These are phyloP conservation scores for Cocos nucifera DNA, from an alignment of 176 grass and related monocot species.

Conservation along the genomic window DNA sequence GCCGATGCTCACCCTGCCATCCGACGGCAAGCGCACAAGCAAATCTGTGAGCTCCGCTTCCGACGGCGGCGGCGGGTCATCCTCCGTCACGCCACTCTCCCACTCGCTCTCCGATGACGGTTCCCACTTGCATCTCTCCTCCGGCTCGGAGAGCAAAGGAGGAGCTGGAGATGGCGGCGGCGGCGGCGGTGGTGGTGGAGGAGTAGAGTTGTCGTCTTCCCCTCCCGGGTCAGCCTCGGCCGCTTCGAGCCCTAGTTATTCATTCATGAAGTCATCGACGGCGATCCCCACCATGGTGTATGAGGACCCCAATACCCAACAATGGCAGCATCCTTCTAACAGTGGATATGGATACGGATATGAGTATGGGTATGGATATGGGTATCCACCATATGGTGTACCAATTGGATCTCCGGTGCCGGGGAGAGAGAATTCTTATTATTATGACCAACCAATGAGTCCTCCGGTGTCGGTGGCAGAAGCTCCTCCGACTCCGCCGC, in stretches of 20 bases:
- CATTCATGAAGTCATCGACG: slow-evolving; percentile 35
- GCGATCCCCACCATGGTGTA: slow-evolving; percentile 37
- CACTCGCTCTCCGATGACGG: slow-evolving; percentile 56
- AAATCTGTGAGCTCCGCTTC: neutral
- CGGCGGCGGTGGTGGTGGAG: neutral
- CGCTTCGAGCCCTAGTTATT: slow-evolving; percentile 5
- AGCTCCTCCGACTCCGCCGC: slow-evolving; percentile 27
- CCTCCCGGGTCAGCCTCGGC: neutral
- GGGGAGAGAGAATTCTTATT: slow-evolving; percentile 18
- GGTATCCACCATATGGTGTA: neutral
- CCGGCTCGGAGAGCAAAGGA: neutral
- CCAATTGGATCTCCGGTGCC: slow-evolving; percentile 6
- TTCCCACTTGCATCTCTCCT: slow-evolving; percentile 16
- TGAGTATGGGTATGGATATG: slow-evolving; percentile 1
- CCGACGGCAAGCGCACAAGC: slow-evolving; percentile 26
- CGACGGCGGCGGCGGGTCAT: slow-evolving; percentile 26
- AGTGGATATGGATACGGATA: slow-evolving; percentile 32
- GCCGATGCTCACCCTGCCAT: slow-evolving; percentile 63
- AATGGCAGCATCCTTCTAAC: slow-evolving; percentile 12
- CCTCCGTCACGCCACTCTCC: slow-evolving; percentile 63
- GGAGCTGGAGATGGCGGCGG: neutral
- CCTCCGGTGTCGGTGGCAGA: neutral
- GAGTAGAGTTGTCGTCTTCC: neutral
- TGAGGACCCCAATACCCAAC: slow-evolving; percentile 19
- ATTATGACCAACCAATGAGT: slow-evolving; percentile 6